Conservation (phyloP, 352 stramenopile genomes). For the Phytophthora nicotianae region DNA sequence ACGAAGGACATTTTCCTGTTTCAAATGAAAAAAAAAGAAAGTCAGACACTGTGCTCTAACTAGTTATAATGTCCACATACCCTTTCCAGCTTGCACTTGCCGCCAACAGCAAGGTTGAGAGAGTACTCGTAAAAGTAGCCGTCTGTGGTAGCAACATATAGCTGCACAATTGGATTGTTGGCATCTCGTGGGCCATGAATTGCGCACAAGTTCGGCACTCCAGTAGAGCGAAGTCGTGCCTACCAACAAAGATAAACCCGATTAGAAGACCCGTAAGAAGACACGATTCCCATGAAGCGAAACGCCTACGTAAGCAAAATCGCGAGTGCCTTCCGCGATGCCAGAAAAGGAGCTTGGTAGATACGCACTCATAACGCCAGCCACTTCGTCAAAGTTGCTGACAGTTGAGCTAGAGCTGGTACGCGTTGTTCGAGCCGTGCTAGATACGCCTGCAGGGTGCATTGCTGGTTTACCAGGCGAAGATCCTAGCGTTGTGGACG, state of each 20-base stretch:
- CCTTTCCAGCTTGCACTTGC: slow-evolving; percentile 85
- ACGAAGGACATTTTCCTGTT: slow-evolving; percentile 82
- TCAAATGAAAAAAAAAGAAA: neutral
- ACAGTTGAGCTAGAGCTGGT: slow-evolving; percentile 47
- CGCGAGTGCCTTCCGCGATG: slow-evolving; percentile 85
- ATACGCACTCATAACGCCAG: slow-evolving; percentile 73
- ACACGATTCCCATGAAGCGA: neutral
- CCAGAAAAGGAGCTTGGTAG: slow-evolving; percentile 77
- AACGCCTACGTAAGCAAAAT: slow-evolving; percentile 81
- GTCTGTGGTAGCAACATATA: slow-evolving; percentile 82
- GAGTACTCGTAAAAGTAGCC: slow-evolving; percentile 91
- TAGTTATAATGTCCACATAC: slow-evolving; percentile 3
- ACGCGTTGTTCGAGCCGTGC: slow-evolving; percentile 26
- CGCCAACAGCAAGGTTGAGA: slow-evolving; percentile 67
- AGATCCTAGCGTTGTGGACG: slow-evolving; percentile 15
- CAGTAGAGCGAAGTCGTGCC: slow-evolving; percentile 72
- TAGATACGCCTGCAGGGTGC: slow-evolving; percentile 12
- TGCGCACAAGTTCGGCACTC: slow-evolving; percentile 77
- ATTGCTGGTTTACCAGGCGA: slow-evolving; percentile 16
- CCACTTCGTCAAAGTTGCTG: slow-evolving; percentile 71
- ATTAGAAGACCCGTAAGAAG: too few relatives aligned
- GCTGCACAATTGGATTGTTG: slow-evolving; percentile 57
- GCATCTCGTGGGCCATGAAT: slow-evolving; percentile 74
- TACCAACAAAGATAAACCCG: slow-evolving; percentile 27
- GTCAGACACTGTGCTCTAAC: neutral